phyloP scores from a whole-genome alignment of 108 stramenopile genomes.

The Thalassiosira profunda region DNA sequence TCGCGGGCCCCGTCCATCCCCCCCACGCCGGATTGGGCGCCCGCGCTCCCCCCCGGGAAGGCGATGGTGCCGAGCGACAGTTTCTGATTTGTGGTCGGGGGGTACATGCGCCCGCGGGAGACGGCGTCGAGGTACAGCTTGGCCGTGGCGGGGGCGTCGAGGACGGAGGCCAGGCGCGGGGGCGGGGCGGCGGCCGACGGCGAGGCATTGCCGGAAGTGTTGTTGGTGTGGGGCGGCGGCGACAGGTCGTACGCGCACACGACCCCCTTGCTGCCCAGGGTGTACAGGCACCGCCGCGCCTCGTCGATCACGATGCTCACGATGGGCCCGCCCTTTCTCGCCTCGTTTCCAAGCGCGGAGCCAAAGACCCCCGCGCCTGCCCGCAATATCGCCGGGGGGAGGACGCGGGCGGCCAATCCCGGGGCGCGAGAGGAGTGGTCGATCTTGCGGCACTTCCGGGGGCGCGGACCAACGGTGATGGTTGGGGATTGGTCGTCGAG shows the following conservation, averaged over 20 bases:
- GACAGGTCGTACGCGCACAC: slow-evolving; percentile 80
- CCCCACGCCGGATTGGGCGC: slow-evolving; percentile 87
- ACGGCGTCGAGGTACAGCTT: slow-evolving; percentile 81
- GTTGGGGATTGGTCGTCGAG: slow-evolving; percentile 26
- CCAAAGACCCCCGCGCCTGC: slow-evolving; percentile 56
- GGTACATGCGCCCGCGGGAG: slow-evolving; percentile 67
- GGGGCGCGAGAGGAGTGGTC: slow-evolving; percentile 66
- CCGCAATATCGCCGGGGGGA: slow-evolving; percentile 69
- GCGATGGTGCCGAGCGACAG: slow-evolving; percentile 55
- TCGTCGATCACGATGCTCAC: slow-evolving; percentile 70
- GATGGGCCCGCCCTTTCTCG: slow-evolving; percentile 73
- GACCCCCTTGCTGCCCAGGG: slow-evolving; percentile 70
- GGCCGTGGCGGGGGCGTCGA: slow-evolving; percentile 66
- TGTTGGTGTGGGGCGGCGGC: slow-evolving; percentile 6
- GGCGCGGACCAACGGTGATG: no score
- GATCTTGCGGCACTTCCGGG: slow-evolving; percentile 84
- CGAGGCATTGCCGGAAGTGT: not conserved
- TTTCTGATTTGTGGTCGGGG: slow-evolving; percentile 50
- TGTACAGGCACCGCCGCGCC: slow-evolving; percentile 76
- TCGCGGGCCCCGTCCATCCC: slow-evolving; percentile 89
- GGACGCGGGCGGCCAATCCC: slow-evolving; percentile 41
- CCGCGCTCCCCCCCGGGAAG: slow-evolving; percentile 75
- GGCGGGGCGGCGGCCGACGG: slow-evolving; percentile 4
- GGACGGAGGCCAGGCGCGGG: slow-evolving; percentile 56
- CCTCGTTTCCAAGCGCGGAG: slow-evolving; percentile 48